Evolutionary conservation across 257 asterid genomes (phyloP).

Genomic region (Phtheirospermum japonicum): DNA sequence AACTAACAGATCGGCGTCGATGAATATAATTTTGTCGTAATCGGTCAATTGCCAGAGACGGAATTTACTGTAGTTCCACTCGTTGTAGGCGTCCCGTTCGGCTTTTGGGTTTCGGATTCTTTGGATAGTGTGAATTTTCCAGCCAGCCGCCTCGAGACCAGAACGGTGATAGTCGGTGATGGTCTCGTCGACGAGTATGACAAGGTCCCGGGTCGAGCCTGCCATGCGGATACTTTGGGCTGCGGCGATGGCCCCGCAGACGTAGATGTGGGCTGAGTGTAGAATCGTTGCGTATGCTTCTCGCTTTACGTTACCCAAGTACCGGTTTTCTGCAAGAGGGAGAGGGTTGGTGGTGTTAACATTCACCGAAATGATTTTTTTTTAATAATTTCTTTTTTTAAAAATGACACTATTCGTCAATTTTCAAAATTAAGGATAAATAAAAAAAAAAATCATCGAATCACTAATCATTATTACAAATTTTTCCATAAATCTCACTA

Average conservation of each 20-base stretch:
- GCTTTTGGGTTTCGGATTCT: conserved; percentile 93
- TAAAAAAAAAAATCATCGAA: too few relatives aligned
- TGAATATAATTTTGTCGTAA: conserved; percentile 81
- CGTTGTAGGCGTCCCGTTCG: conserved; percentile 81
- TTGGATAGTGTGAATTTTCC: conserved; percentile 74
- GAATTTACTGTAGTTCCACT: conserved; percentile 90
- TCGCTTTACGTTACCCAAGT: conserved; percentile 51
- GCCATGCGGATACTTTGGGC: conserved; percentile 96
- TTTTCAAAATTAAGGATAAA: too few relatives aligned
- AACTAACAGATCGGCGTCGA: conserved; percentile 73
- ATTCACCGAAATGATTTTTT: too few relatives aligned
- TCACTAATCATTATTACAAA: too few relatives aligned
- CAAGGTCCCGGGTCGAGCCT: conserved; percentile 86
- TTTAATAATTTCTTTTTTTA: too few relatives aligned
- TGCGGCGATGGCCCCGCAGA: conserved; percentile 90
- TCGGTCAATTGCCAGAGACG: conserved; percentile 96
- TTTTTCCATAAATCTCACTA: too few relatives aligned
- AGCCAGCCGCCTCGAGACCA: conserved; percentile 85
- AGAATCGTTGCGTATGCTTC: conserved; percentile 94
- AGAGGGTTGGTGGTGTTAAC: too few relatives aligned
- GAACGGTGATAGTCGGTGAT: conserved; percentile 68
- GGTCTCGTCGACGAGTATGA: conserved; percentile 78
- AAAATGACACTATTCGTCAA: too few relatives aligned
- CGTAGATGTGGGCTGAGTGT: conserved; percentile 83
- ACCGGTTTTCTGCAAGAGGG: conserved; percentile 43